phyloP scores from a whole-genome alignment of 352 stramenopile species.

The Globisporangium camurandrum region DNA sequence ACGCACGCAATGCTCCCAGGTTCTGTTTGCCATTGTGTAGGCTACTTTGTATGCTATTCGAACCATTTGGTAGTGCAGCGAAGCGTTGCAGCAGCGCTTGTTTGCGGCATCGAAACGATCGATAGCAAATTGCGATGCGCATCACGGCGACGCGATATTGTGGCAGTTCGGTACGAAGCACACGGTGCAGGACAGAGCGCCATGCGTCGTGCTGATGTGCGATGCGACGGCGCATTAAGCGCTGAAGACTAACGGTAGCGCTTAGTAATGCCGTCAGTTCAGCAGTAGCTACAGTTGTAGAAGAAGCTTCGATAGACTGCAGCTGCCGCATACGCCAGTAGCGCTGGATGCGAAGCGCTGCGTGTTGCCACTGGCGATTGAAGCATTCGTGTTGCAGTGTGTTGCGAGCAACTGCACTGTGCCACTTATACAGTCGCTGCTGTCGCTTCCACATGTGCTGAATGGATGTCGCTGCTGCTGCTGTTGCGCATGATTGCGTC shows the following conservation, averaged over 20 bases:
- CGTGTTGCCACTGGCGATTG: not conserved
- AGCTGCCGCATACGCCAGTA: slow-evolving; percentile 7
- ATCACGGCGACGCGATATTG: slow-evolving; percentile 11
- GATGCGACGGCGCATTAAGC: slow-evolving; percentile 19
- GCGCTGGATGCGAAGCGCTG: slow-evolving; percentile 9
- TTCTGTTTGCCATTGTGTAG: not conserved
- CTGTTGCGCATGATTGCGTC: too few relatives aligned
- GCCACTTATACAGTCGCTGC: too few relatives aligned
- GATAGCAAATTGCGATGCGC: slow-evolving; percentile 20
- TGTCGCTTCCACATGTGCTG: too few relatives aligned
- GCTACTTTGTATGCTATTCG: too few relatives aligned
- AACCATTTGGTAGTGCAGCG: too few relatives aligned
- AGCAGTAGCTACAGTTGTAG: slow-evolving; percentile 1
- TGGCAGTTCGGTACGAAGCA: slow-evolving; percentile 28
- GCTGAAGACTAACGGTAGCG: slow-evolving; percentile 30
- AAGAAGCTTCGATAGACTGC: slow-evolving; percentile 3
- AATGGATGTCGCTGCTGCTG: too few relatives aligned
- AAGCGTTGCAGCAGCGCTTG: slow-evolving; percentile 5
- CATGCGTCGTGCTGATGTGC: slow-evolving; percentile 19
- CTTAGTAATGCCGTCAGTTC: slow-evolving; percentile 14
- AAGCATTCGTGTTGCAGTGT: not conserved
- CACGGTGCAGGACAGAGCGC: slow-evolving; percentile 13
- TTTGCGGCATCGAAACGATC: slow-evolving; percentile 7
- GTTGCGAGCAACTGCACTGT: not conserved
- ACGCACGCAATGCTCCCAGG: slow-evolving; percentile 9